Base-by-base conservation (phyloP, 2,329 filamentous ascomycete species). In the Ophiosphaerella korrae region DNA sequence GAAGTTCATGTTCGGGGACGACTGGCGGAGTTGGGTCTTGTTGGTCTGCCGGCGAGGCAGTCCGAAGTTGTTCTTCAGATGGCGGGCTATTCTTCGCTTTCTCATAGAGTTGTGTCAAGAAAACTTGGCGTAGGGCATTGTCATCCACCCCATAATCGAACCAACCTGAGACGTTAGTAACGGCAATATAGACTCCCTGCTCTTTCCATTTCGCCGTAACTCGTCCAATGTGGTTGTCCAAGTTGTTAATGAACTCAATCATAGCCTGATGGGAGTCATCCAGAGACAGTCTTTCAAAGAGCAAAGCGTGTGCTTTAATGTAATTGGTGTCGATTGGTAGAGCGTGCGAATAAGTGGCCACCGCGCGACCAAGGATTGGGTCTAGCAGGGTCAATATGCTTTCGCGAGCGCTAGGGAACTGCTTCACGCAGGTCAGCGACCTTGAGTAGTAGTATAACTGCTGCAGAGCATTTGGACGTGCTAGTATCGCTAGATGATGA, bases 401-500 rank as follows among this genome's bases (percentile, higher is more conserved):
- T 42, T 90, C 88, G 5, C 82, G 80, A 0, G 88, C 85, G n/a
- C 84, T 86, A 0, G 73, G 68, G 51, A 93, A 93, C 0, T 86
- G 85, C 2, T 85, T 79, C 0, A 83, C 77, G 0, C 89, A 88
- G 24, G 85, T 89, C 0, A 93, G 77, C 0, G 86, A 85, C 53
- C 90, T 90, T 0, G 80, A 75, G 57, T 92, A 93, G 52, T 84
- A 89, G 62, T 84, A 91, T 0, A 92, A 72, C 66, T 93, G 89
- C 48, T 88, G 84, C 0, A 91, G 72, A 0, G 82, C 82, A 52
- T 89, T 86, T 0, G 88, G 88, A 0, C 88, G 76, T 0, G 89
- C 87, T 0, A 93, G 71, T 23, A 93, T 92, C 0, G 92, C 93
- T 0, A 97, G 77, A 64, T 97, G 92, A 60, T 97, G 92, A 52